These are phyloP conservation scores for Pinus taeda DNA, from an alignment of 75 land plant genomes.

Conservation along the genomic window DNA sequence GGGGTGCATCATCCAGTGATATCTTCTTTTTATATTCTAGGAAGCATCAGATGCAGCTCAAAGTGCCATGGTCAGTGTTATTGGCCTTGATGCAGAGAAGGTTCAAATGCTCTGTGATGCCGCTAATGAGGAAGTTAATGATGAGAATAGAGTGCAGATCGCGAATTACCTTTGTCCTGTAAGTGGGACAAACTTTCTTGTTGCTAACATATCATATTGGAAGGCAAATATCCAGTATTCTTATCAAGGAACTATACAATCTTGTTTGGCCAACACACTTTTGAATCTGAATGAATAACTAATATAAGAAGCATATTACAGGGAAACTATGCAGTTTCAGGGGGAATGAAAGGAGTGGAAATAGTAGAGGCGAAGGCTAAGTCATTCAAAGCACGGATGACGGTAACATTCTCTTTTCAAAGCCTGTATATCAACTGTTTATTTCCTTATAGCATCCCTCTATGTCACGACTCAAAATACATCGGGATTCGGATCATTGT, in stretches of 20 bases:
- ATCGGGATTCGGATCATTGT: neutral
- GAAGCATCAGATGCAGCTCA: slow-evolving; percentile 94
- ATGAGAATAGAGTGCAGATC: slow-evolving; percentile 83
- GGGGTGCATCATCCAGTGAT: neutral
- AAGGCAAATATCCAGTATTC: neutral
- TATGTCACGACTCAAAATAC: neutral
- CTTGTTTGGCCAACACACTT: neutral
- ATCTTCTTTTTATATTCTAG: slow-evolving; percentile 25
- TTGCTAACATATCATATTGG: neutral
- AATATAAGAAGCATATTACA: slow-evolving; percentile 12
- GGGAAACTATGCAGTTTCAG: slow-evolving; percentile 99
- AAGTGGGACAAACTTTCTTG: slow-evolving; percentile 15
- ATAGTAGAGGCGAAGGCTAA: slow-evolving; percentile 95
- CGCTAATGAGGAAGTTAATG: slow-evolving; percentile 93
- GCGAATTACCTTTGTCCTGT: slow-evolving; percentile 94
- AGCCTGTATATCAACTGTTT: neutral
- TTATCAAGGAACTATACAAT: neutral
- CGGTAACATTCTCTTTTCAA: slow-evolving; percentile 41
- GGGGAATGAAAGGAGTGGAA: slow-evolving; percentile 94
- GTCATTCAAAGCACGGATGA: slow-evolving; percentile 98
- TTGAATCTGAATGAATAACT: neutral
- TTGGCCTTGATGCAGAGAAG: slow-evolving; percentile 92
- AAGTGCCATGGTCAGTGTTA: slow-evolving; percentile 94
- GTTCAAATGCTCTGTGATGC: slow-evolving; percentile 95
- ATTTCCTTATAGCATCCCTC: neutral